Percentiles rank a stretch among this genome's conserved stretches.
Conservation (phyloP, 2,329 filamentous ascomycete species). For the Fusarium circinatum region DNA sequence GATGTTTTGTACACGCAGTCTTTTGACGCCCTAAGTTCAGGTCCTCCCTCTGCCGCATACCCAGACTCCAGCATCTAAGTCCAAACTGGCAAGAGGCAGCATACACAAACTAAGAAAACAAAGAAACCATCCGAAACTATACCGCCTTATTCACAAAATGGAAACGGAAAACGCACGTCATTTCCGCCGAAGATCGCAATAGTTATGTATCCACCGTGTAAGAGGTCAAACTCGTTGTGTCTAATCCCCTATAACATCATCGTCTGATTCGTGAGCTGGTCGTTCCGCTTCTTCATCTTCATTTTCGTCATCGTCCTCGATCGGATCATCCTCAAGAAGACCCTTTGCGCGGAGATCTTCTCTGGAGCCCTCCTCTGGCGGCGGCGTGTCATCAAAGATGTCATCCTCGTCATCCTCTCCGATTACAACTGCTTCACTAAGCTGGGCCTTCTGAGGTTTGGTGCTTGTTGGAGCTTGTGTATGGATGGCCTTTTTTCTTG, state of each 20-base stretch:
- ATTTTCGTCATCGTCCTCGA: constrained; percentile 51
- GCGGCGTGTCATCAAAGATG: constrained; percentile 59
- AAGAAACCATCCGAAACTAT: constrained; percentile 1
- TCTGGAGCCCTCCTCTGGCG: constrained; percentile 67
- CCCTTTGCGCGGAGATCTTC: constrained; percentile 68
- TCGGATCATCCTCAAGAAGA: constrained; percentile 62
- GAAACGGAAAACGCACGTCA: constrained; percentile 22
- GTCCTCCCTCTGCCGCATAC: constrained; percentile 31
- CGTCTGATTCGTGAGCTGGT: constrained; percentile 53
- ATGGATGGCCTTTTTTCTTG: constrained; percentile 52
- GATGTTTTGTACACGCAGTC: constrained; percentile 27
- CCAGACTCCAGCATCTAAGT: constrained; percentile 38
- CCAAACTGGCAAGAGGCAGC: constrained; percentile 21
- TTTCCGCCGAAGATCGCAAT: constrained; percentile 20
- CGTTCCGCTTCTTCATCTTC: constrained; percentile 44
- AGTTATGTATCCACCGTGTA: constrained; percentile 21
- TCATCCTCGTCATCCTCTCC: constrained; percentile 54
- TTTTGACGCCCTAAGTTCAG: constrained; percentile 30
- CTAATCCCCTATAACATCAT: constrained; percentile 59
- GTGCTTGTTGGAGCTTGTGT: constrained; percentile 31
- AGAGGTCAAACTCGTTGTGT: constrained; percentile 4
- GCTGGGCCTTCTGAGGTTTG: constrained; percentile 49
- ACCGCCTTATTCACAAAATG: constrained; percentile 3
- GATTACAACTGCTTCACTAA: constrained; percentile 58
- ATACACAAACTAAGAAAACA: constrained; percentile 28